Evolutionary conservation across 768 basidiomycete species (phyloP).

Genomic region (Gymnopilus dilepis): DNA sequence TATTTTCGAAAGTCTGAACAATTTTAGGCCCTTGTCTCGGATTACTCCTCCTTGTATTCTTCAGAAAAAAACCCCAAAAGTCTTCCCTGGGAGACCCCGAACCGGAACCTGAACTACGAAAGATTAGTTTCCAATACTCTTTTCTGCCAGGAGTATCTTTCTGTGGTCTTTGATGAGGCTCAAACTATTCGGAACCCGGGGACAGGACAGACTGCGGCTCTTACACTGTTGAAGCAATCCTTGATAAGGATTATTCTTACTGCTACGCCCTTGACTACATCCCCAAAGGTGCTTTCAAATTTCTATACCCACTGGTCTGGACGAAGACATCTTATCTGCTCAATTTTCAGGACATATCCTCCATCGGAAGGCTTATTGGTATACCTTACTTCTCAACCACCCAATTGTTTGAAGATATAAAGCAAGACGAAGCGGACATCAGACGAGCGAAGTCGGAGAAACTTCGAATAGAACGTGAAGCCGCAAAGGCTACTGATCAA

Average conservation of each 20-base stretch:
- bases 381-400: conserved; percentile 29
- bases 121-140: conserved; percentile 6
- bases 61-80: background rate
- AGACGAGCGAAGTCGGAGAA: background rate
- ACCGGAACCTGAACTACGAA: background rate
- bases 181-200: conserved; percentile 24
- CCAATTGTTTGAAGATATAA: conserved; percentile 21
- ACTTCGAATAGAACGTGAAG: background rate
- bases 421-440: conserved; percentile 18
- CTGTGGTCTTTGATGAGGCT: conserved; percentile 24
- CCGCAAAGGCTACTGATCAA: conserved; percentile 1
- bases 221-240: conserved; percentile 6
- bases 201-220: conserved; percentile 11
- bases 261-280: conserved; percentile 33
- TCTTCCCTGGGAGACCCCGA: conserved; percentile 26
- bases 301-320: too few relatives aligned
- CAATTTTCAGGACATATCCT: conserved; percentile 26
- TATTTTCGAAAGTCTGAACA: too few relatives aligned
- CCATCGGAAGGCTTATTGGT: conserved; percentile 32
- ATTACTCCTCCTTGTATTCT: conserved; percentile 11
- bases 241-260: conserved; percentile 24
- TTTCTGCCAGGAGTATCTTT: conserved; percentile 17
- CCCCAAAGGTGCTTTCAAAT: conserved; percentile 27
- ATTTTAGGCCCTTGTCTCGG: conserved; percentile 28
- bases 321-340: background rate